These are phyloP conservation scores for Nicotiana attenuata DNA, from an alignment of 257 asterid genomes.

Conservation along the genomic window DNA sequence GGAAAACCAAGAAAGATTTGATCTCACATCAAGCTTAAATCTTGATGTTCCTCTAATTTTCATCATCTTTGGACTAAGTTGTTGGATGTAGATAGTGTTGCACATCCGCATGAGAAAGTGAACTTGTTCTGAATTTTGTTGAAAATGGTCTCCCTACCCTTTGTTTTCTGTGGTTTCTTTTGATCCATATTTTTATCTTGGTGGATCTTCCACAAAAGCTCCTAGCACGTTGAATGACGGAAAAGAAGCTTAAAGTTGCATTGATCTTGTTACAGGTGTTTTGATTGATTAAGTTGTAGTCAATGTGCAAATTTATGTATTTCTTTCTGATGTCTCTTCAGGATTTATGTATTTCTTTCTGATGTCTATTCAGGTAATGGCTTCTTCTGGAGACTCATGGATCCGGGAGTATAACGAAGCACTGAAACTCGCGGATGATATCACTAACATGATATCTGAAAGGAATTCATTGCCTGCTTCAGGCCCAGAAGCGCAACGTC, in stretches of 20 bases:
- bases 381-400: constrained; percentile 76
- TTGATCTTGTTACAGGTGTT: background rate
- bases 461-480: constrained; percentile 60
- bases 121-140: background rate
- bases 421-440: constrained; percentile 75
- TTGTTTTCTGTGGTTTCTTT: background rate
- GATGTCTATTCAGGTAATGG: constrained; percentile 38
- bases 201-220: background rate
- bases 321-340: constrained; percentile 8
- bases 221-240: background rate
- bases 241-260: background rate
- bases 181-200: background rate
- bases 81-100: background rate
- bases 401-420: constrained; percentile 94
- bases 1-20: background rate
- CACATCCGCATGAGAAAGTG: background rate
- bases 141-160: background rate
- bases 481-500: constrained; percentile 82
- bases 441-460: constrained; percentile 77
- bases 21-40: background rate
- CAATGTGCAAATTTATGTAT: background rate
- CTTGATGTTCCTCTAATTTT: background rate
- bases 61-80: background rate
- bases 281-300: background rate
- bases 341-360: too few relatives aligned